Conservation (phyloP, 495 filamentous ascomycete genomes). For the Penicillium ochrochloron region DNA sequence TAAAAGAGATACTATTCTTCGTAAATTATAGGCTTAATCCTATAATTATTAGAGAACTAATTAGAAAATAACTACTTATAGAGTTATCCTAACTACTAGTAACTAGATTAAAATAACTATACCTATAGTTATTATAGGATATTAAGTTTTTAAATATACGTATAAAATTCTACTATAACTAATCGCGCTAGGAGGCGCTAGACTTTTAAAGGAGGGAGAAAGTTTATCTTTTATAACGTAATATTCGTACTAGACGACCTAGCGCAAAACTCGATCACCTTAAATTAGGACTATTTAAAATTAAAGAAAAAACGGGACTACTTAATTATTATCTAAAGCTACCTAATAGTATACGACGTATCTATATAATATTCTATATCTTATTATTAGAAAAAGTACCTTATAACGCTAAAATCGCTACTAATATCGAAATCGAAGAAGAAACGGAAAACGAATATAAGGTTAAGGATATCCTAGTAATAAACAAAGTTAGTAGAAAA, state of each 20-base stretch:
- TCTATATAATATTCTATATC: slow-evolving; percentile 16
- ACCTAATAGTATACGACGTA: slow-evolving; percentile 8
- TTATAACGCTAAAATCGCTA: slow-evolving; percentile 11
- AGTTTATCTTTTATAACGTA: slow-evolving; percentile 13
- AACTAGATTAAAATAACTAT: neutral
- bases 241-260: slow-evolving; percentile 11
- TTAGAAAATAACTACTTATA: neutral
- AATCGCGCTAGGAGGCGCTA: neutral
- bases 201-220: slow-evolving; percentile 1
- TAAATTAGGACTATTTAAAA: slow-evolving; percentile 17
- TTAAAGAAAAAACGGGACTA: slow-evolving; percentile 18
- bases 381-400: slow-evolving; percentile 12
- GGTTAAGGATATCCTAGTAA: slow-evolving; percentile 4
- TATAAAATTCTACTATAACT: slow-evolving; percentile 12
- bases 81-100: neutral
- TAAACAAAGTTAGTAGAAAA: neutral
- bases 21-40: slow-evolving; percentile 20
- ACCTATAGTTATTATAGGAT: neutral
- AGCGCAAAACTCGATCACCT: slow-evolving; percentile 16
- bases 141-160: neutral
- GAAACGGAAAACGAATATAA: slow-evolving; percentile 16
- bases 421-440: slow-evolving; percentile 15
- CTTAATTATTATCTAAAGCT: slow-evolving; percentile 18
- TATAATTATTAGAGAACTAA: slow-evolving; percentile 5
- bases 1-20: slow-evolving; percentile 26